Conservation (phyloP, 2,329 filamentous ascomycete genomes). For the Seiridium unicorne region DNA sequence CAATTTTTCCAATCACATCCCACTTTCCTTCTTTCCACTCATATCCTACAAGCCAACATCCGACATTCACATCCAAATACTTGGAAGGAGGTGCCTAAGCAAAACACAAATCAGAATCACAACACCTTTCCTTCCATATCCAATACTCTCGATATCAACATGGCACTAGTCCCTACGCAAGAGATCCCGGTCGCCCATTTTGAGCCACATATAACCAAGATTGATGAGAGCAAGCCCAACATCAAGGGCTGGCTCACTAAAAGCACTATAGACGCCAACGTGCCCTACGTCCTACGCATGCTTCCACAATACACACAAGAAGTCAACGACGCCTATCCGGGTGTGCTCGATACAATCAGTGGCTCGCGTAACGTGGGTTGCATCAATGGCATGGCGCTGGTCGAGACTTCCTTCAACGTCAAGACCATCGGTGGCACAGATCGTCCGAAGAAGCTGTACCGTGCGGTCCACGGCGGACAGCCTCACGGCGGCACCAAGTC, state of each 20-base stretch:
- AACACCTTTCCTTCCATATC: not conserved
- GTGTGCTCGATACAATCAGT: not conserved
- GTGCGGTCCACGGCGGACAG: constrained; percentile 5
- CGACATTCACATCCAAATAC: no score
- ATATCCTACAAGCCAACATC: no score
- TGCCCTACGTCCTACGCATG: not conserved
- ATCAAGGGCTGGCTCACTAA: not conserved
- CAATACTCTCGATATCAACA: not conserved
- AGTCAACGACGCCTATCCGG: not conserved
- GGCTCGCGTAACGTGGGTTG: not conserved
- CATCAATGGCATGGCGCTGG: constrained; percentile 1
- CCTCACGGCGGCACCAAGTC: constrained; percentile 1
- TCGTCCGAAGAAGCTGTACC: not conserved
- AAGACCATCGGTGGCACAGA: not conserved
- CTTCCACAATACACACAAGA: not conserved
- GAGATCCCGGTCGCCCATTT: not conserved
- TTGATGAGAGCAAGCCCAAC: not conserved
- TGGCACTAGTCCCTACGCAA: not conserved
- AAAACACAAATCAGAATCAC: no score
- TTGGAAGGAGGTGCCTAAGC: no score
- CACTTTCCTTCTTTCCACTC: no score
- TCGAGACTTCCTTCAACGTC: not conserved
- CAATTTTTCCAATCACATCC: no score
- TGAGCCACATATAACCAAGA: not conserved
- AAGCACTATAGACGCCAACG: not conserved